Evolutionary conservation across 208 protist genomes (phyloP), one percentile per base, ranked within the genome.

Genomic region (Tritrichomonas foetus): DNA sequence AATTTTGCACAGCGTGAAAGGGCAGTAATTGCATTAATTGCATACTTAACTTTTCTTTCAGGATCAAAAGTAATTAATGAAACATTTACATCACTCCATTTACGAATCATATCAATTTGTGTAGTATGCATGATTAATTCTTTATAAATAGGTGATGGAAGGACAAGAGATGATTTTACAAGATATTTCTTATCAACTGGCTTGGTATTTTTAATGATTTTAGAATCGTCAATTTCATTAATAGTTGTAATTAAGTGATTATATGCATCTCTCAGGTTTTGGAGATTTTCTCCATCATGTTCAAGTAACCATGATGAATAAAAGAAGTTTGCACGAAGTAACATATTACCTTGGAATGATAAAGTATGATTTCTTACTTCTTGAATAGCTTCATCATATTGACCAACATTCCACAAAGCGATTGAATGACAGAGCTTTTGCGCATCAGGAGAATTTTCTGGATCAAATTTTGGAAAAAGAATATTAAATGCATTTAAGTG

Each of bases 401-500:
- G 20, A 16, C 47, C 78, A 50, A 20, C 30, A 39, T 53, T 89
- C 41, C 47, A 89, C 30, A 13, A 20, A 36, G 78, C 39, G 20
- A 89, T 57, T 8, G 47, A 25, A 61, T 61, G 25, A 49, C 78
- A 89, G 0, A 89, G n/a, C 13, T 39, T 47, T 27, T 89, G 41
- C 8, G 44, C 16, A 61, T 57, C 25, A 39, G 78, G 47, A 16
- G 78, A 25, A 1, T 41, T 53, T 55, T 57, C 41, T 27, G 22
- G 11, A 39, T 89, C 30, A 39, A 41, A 89, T 22, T 89, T 27
- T 33, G 78, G 78, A 36, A 89, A 89, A 16, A 89, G 33, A 30
- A 49, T 47, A 49, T 89, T 89, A 27, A 89, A 89, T 55, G 78
- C 78, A 49, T 89, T 89, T 20, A 57, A 53, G 16, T 89, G 78